Conservation (phyloP, 768 basidiomycete species). For the Tylopilus subfusipes region DNA sequence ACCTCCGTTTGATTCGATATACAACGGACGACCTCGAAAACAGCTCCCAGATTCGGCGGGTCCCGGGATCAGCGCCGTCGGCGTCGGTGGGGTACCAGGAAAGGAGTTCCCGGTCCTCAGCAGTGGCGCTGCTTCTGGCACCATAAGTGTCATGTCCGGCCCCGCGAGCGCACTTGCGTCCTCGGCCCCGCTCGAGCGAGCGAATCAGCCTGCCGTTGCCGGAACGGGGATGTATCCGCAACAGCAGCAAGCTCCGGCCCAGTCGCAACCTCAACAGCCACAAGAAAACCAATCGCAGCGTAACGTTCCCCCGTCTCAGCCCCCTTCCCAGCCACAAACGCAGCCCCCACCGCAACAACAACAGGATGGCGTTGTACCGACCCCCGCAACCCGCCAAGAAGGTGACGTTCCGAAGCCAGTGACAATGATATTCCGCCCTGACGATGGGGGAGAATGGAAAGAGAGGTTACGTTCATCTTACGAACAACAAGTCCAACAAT, state of each 20-base stretch:
- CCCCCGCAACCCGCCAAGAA: slow-evolving; percentile 12
- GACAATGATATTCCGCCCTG: slow-evolving; percentile 87
- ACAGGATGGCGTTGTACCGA: slow-evolving; percentile 17
- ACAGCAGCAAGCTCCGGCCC: slow-evolving; percentile 28
- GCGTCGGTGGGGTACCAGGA: slow-evolving; percentile 28
- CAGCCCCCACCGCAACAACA: slow-evolving; percentile 19
- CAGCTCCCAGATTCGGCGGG: slow-evolving; percentile 61
- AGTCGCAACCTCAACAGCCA: slow-evolving; percentile 25
- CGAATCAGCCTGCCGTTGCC: slow-evolving; percentile 33
- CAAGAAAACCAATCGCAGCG: slow-evolving; percentile 33
- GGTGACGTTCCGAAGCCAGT: slow-evolving; percentile 25
- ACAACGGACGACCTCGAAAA: slow-evolving; percentile 80
- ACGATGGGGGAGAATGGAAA: slow-evolving; percentile 83
- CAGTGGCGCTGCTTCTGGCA: slow-evolving; percentile 29
- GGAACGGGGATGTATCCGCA: slow-evolving; percentile 42
- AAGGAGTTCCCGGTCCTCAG: slow-evolving; percentile 70
- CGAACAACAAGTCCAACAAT: slow-evolving; percentile 39
- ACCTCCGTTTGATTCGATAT: slow-evolving; percentile 68
- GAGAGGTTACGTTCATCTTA: slow-evolving; percentile 69
- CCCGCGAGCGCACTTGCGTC: slow-evolving; percentile 48
- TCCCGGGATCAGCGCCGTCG: slow-evolving; percentile 41
- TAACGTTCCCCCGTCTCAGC: slow-evolving; percentile 30
- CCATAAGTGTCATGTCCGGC: slow-evolving; percentile 48
- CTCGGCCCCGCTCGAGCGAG: slow-evolving; percentile 51
- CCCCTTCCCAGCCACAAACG: slow-evolving; percentile 25